These are phyloP conservation scores for Dillenia suffruticosa DNA, from an alignment of 164 flowering plant species.

Conservation along the genomic window DNA sequence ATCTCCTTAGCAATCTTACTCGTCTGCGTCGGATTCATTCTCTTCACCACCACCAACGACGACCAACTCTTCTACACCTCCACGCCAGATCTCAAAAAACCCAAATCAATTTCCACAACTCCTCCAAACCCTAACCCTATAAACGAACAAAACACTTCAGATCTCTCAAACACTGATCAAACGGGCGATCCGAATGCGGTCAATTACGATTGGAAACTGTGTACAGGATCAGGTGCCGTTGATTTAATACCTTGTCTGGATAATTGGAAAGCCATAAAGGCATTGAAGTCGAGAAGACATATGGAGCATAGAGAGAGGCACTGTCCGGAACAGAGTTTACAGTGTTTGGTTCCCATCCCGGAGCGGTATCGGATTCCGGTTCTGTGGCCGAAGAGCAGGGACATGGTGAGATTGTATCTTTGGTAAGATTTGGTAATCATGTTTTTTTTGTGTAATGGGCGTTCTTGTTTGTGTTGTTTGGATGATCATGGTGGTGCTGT, in stretches of 20 bases:
- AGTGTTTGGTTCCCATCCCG: conserved; percentile 83
- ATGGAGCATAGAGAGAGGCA: conserved; percentile 94
- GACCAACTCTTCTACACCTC: too few species aligned
- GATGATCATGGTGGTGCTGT: too few species aligned
- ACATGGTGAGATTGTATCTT: conserved; percentile 82
- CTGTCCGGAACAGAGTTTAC: conserved; percentile 55
- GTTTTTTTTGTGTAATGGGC: too few species aligned
- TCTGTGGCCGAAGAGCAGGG: conserved; percentile 93
- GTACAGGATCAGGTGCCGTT: conserved; percentile 40
- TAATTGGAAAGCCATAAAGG: conserved; percentile 68
- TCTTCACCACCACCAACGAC: too few species aligned
- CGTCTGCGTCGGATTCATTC: too few species aligned
- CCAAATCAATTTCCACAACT: too few species aligned
- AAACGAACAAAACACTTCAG: not conserved
- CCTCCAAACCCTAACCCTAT: conserved; percentile 6
- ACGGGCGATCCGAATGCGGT: not conserved
- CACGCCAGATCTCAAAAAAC: too few species aligned
- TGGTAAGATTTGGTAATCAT: conserved; percentile 41
- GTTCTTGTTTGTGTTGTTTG: too few species aligned
- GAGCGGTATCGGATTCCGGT: conserved; percentile 60
- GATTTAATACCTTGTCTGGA: conserved; percentile 96
- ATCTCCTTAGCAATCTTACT: too few species aligned
- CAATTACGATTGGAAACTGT: conserved; percentile 42
- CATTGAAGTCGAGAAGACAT: conserved; percentile 48
- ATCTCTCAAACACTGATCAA: not conserved